phyloP scores from a whole-genome alignment of 1,139 yeast species.

The Blastobotrys elegans region DNA sequence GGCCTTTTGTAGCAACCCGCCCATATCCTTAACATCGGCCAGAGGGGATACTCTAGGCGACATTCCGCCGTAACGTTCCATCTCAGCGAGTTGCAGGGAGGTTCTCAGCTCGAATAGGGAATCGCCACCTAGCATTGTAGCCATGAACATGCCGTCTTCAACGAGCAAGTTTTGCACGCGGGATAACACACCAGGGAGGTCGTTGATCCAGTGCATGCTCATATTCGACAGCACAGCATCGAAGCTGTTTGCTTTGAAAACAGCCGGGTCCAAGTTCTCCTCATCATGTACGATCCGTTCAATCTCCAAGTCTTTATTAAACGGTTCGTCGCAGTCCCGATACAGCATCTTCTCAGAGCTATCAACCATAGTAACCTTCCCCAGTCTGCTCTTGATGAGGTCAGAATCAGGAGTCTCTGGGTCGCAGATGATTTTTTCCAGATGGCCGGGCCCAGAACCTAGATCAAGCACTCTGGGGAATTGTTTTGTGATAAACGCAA shows the following conservation, averaged over 20 bases:
- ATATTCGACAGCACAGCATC: slow-evolving; percentile 74
- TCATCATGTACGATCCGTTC: slow-evolving; percentile 59
- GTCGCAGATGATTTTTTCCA: slow-evolving; percentile 38
- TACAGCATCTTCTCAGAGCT: slow-evolving; percentile 50
- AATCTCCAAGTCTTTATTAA: slow-evolving; percentile 43
- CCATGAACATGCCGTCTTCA: slow-evolving; percentile 82
- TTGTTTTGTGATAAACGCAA: slow-evolving; percentile 66
- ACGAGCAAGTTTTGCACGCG: slow-evolving; percentile 58
- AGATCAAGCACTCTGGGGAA: slow-evolving; percentile 61
- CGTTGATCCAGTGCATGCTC: slow-evolving; percentile 82
- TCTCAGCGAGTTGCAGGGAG: slow-evolving; percentile 73
- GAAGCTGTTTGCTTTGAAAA: slow-evolving; percentile 37
- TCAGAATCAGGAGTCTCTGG: slow-evolving; percentile 43
- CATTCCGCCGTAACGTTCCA: slow-evolving; percentile 73
- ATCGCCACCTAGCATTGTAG: slow-evolving; percentile 81
- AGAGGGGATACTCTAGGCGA: slow-evolving; percentile 79
- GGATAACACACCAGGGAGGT: slow-evolving; percentile 58
- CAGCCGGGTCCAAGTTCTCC: slow-evolving; percentile 38
- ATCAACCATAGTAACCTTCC: slow-evolving; percentile 63
- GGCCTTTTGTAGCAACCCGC: slow-evolving; percentile 64
- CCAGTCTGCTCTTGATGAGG: slow-evolving; percentile 48
- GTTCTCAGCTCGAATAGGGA: slow-evolving; percentile 77
- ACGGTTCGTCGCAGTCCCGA: slow-evolving; percentile 43
- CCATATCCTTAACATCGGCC: slow-evolving; percentile 74
- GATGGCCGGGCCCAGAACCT: slow-evolving; percentile 69